Evolutionary conservation across 306 rosid genomes (phyloP), one percentile per base, ranked within the genome.

Genomic region (Nissolia schottii): DNA sequence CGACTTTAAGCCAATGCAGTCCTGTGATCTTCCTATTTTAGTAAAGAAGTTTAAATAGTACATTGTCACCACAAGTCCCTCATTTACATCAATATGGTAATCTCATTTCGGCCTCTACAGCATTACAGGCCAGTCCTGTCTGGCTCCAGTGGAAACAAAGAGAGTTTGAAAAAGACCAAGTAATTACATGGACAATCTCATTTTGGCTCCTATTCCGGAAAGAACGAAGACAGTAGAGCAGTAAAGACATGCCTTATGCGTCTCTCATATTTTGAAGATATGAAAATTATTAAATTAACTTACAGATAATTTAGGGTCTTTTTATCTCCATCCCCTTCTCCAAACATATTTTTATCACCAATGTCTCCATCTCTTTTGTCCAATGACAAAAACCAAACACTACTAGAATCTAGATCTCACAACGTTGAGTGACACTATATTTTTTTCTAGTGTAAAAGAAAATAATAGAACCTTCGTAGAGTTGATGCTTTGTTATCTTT

Each of bases 71-170:
- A 81, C n/a, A 22, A 63, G 29, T 24, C 53, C 57, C 69, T 56
- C 34, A n/a, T 34, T 70, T 56, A 37, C 71, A 76, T 28, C 75
- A 70, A 64, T 19, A 63, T 37, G 65, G 71, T 29, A 63, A 57
- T 57, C 69, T 34, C 34, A 68, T 46, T 31, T 58, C 34, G 43
- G 51, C 65, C 62, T 28, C 45, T 37, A 32, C 40, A 32, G 45
- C 73, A 43, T 43, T 45, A 65, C 23, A 54, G 62, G 57, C 18
- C 23, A 80, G 38, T 12, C 50, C 28, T 69, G 61, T 73, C 16
- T 18, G 49, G 0, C 70, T 63, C 49, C 49, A 75, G 7, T 59
- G 72, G 76, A 74, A 73, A 68, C 61, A 31, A 48, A 64, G 29
- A 66, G 16, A 61, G 43, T 51, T n/a, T n/a, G n/a, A n/a, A n/a